These are phyloP conservation scores for Pholiota conissans DNA, from an alignment of 768 basidiomycete genomes.

Conservation along the genomic window DNA sequence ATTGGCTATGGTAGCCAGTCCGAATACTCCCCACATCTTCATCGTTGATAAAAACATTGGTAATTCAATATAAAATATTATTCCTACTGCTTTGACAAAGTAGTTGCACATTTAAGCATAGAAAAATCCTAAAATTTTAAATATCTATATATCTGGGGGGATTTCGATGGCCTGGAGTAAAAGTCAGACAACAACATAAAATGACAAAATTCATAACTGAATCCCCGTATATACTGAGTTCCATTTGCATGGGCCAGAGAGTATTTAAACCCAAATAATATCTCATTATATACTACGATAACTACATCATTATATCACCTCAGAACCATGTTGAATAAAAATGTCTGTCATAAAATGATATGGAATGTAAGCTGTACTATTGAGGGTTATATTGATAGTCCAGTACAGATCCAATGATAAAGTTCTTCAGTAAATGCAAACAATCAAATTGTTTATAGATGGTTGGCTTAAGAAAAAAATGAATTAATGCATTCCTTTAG, in stretches of 20 bases:
- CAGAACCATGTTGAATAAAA: neutral
- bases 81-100: neutral
- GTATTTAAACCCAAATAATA: no score
- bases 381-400: neutral
- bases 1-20: neutral
- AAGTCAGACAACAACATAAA: neutral
- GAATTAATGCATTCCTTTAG: neutral
- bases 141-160: neutral
- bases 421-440: neutral
- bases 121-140: neutral
- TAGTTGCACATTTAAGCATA: neutral
- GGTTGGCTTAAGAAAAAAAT: no score
- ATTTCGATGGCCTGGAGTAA: neutral
- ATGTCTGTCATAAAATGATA: no score
- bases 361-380: neutral
- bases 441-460: no score
- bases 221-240: neutral
- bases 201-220: neutral
- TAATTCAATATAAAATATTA: neutral
- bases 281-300: no score
- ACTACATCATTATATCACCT: no score
- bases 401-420: neutral
- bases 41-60: neutral
- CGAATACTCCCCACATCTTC: neutral
- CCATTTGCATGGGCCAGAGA: no score